These are phyloP conservation scores for Lecanicillium sp. DNA, from an alignment of 2,329 filamentous ascomycete genomes.

Conservation along the genomic window DNA sequence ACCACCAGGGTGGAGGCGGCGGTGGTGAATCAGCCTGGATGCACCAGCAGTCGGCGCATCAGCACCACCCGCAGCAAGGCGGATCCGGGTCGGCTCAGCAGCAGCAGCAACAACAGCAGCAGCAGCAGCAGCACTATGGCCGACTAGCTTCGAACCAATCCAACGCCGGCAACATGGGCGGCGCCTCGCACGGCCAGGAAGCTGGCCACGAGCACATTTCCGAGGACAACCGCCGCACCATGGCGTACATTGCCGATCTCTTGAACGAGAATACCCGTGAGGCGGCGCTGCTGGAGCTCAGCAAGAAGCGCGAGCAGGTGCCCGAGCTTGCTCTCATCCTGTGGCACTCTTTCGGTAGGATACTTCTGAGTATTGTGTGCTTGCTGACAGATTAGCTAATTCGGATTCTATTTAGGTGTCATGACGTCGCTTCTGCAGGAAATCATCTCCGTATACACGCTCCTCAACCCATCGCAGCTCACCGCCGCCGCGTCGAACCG, in stretches of 20 bases:
- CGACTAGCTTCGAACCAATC: conserved; percentile 63
- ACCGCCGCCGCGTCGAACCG: conserved; percentile 96
- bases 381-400: too few species aligned
- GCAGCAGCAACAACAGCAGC: conserved; percentile 30
- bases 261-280: conserved; percentile 83
- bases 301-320: conserved; percentile 97
- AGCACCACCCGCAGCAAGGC: conserved; percentile 46
- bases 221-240: conserved; percentile 88
- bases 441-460: conserved; percentile 96
- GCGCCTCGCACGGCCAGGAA: conserved; percentile 42
- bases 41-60: conserved; percentile 54
- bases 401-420: conserved; percentile 64
- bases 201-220: conserved; percentile 60
- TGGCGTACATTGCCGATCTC: conserved; percentile 86
- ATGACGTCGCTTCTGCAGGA: conserved; percentile 97
- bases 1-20: conserved; percentile 36
- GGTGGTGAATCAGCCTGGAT: conserved; percentile 52
- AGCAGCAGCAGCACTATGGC: conserved; percentile 58
- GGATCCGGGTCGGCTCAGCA: conserved; percentile 40
- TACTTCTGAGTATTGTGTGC: too few species aligned
- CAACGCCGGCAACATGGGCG: conserved; percentile 34
- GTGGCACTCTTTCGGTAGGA: conserved; percentile 94
- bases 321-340: conserved; percentile 92
- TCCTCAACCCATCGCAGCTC: conserved; percentile 92
- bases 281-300: conserved; percentile 85